phyloP scores from a whole-genome alignment of 371 early-diverging fungal species.

The Lichtheimia hyalospora region DNA sequence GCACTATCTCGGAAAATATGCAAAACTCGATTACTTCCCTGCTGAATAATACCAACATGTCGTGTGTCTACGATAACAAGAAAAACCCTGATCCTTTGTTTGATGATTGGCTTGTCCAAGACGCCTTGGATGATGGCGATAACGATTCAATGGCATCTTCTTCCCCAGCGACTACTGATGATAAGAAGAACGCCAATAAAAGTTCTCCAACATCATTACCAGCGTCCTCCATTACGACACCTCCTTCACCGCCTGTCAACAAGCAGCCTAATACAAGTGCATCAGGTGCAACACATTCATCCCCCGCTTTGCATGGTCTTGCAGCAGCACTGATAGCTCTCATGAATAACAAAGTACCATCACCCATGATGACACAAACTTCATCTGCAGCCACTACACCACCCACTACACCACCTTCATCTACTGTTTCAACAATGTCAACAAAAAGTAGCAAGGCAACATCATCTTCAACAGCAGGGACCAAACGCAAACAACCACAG shows the following conservation, averaged over 20 bases:
- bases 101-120: constrained; percentile 17
- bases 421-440: neutral
- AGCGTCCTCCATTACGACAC: neutral
- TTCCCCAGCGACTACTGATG: neutral
- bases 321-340: neutral
- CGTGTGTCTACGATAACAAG: neutral
- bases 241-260: no score
- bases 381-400: neutral
- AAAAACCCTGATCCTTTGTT: constrained; percentile 8
- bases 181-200: neutral
- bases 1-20: neutral
- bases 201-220: neutral
- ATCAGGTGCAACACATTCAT: neutral
- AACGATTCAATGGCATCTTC: neutral
- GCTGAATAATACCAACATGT: neutral
- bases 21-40: constrained; percentile 3
- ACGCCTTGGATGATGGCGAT: constrained; percentile 7
- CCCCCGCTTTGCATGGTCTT: neutral
- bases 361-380: neutral
- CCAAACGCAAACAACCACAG: neutral
- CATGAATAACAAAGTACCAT: neutral
- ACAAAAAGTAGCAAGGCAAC: neutral
- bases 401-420: neutral
- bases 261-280: no score
- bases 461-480: neutral